Percentiles rank a stretch among this genome's conserved stretches.
Evolutionary conservation across 208 protist species (phyloP).

Genomic region (Polymyxa betae): DNA sequence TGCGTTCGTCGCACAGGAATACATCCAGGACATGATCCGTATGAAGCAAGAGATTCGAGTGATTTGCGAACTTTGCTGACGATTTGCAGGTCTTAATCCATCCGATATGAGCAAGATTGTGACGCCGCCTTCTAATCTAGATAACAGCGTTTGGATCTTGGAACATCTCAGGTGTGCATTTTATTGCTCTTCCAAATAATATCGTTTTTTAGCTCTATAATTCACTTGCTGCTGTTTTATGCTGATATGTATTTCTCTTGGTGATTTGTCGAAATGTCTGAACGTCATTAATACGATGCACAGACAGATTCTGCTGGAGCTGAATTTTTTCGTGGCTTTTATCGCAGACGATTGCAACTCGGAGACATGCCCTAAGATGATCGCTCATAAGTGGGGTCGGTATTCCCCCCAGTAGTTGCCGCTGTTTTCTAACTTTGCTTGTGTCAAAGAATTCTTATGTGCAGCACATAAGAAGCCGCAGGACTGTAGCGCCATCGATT

Average conservation of each 20-base stretch:
- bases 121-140: neutral
- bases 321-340: neutral
- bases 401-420: neutral
- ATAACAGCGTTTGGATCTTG: neutral
- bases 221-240: no score
- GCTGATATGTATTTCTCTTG: no score
- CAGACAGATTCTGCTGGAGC: neutral
- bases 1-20: neutral
- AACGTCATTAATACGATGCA: neutral
- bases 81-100: no score
- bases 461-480: neutral
- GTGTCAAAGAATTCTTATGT: neutral
- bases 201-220: no score
- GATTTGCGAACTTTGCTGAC: no score
- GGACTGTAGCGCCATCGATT: constrained; percentile 7
- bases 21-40: neutral
- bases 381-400: neutral
- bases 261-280: neutral
- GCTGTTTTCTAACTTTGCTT: neutral
- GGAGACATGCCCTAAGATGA: neutral
- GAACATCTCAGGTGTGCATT: constrained; percentile 9
- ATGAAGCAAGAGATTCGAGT: no score
- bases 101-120: neutral
- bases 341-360: neutral
- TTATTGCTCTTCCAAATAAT: no score